These are phyloP conservation scores for Centaurea solstitialis DNA, from an alignment of 129 eudicot genomes.

Conservation along the genomic window DNA sequence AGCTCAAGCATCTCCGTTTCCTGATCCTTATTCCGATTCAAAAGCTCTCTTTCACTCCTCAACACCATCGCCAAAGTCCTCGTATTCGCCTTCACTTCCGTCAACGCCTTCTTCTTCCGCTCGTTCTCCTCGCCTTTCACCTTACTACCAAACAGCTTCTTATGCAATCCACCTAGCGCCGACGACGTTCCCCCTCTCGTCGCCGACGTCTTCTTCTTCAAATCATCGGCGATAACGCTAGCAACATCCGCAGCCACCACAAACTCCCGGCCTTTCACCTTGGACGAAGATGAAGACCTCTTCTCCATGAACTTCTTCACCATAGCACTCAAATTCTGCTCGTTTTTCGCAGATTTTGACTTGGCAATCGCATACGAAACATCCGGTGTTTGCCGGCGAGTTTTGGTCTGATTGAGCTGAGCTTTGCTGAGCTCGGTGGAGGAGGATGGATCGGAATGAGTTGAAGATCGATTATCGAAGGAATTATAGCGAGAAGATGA, in stretches of 20 bases:
- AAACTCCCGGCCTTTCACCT: conserved; percentile 31
- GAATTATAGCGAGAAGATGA: conserved; percentile 7
- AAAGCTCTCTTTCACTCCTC: conserved; percentile 93
- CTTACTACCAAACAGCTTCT: conserved; percentile 63
- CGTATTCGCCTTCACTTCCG: conserved; percentile 75
- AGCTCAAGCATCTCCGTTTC: conserved; percentile 58
- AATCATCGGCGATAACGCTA: conserved; percentile 50
- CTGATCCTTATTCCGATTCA: conserved; percentile 69
- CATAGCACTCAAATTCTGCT: conserved; percentile 59
- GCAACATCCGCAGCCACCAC: conserved; percentile 46
- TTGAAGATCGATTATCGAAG: background rate
- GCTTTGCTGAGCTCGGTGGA: conserved; percentile 46
- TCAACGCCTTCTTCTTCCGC: conserved; percentile 69
- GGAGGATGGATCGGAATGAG: conserved; percentile 59
- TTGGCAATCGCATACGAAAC: conserved; percentile 25
- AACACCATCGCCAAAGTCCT: conserved; percentile 80
- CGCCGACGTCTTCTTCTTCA: conserved; percentile 48
- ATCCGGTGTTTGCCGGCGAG: conserved; percentile 3
- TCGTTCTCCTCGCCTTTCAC: conserved; percentile 37
- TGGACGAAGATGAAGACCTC: conserved; percentile 25
- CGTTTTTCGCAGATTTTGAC: conserved; percentile 35
- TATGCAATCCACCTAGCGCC: conserved; percentile 57
- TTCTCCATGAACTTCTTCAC: conserved; percentile 79
- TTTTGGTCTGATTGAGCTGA: conserved; percentile 1
- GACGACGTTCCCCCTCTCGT: conserved; percentile 28